Percentiles rank a stretch among this genome's conserved stretches.
These are phyloP conservation scores for Rhizopus sp. DNA, from an alignment of 371 early-diverging fungal genomes.

Conservation along the genomic window DNA sequence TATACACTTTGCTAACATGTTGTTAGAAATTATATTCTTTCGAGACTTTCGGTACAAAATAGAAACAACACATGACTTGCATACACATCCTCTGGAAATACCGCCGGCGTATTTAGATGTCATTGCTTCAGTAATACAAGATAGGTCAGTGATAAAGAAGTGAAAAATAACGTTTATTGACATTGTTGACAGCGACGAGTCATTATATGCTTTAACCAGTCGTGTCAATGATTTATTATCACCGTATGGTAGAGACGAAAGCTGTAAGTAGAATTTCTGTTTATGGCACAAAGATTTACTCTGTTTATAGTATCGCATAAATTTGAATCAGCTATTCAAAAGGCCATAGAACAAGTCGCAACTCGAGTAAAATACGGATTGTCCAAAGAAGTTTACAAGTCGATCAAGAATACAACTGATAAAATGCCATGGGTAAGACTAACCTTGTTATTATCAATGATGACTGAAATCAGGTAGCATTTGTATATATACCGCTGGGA, in stretches of 20 bases:
- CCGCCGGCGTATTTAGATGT: conserved; percentile 26
- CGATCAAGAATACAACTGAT: conserved; percentile 22
- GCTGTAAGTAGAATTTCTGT: conserved; percentile 19
- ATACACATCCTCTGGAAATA: conserved; percentile 19
- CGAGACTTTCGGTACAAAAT: conserved; percentile 25
- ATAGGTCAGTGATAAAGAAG: conserved; percentile 24
- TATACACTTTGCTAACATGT: background rate
- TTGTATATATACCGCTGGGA: conserved; percentile 62
- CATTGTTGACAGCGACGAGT: conserved; percentile 34
- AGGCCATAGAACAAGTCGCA: conserved; percentile 22
- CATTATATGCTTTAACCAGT: conserved; percentile 17
- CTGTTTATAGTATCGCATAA: conserved; percentile 21
- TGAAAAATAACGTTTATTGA: no score
- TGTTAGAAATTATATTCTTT: conserved; percentile 34
- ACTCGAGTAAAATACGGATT: conserved; percentile 37
- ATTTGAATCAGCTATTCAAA: conserved; percentile 34
- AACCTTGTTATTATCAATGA: background rate
- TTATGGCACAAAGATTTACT: background rate
- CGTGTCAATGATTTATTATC: conserved; percentile 43
- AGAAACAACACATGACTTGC: conserved; percentile 15
- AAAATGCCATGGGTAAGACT: conserved; percentile 21
- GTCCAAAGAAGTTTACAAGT: conserved; percentile 5
- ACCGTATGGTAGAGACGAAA: conserved; percentile 41
- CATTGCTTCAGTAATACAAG: conserved; percentile 40
- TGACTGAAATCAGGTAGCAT: conserved; percentile 26